These are phyloP conservation scores for Podospora conica DNA, from an alignment of 495 filamentous ascomycete species.

Conservation along the genomic window DNA sequence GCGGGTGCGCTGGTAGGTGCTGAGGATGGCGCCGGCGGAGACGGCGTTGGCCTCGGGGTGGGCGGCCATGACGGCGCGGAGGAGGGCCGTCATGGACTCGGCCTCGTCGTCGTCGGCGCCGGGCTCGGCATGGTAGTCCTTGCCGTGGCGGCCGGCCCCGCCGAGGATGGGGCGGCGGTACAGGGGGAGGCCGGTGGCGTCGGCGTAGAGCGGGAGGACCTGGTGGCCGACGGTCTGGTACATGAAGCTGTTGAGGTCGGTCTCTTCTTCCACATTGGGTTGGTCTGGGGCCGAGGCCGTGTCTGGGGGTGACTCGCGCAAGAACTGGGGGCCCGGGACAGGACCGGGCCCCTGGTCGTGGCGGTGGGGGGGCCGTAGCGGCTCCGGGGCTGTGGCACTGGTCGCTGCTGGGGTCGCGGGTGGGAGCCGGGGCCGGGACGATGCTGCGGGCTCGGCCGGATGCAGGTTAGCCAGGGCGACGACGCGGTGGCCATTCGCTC, in stretches of 20 bases:
- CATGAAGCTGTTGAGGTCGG: constrained; percentile 95
- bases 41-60: constrained; percentile 80
- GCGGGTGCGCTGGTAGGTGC: constrained; percentile 89
- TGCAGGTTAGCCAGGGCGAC: constrained; percentile 86
- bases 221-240: constrained; percentile 94
- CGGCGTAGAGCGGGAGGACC: constrained; percentile 77
- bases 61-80: constrained; percentile 51
- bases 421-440: constrained; percentile 5
- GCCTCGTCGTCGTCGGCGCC: constrained; percentile 61
- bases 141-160: constrained; percentile 55
- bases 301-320: too few species aligned
- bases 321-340: not conserved
- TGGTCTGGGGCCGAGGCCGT: not conserved
- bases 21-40: constrained; percentile 85
- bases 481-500: constrained; percentile 76
- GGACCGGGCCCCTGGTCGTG: not conserved
- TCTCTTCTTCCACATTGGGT: constrained; percentile 37
- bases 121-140: constrained; percentile 44
- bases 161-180: constrained; percentile 71
- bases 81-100: constrained; percentile 71
- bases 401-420: constrained; percentile 4
- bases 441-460: constrained; percentile 37
- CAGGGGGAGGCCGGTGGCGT: constrained; percentile 69
- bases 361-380: not conserved
- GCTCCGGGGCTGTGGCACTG: constrained; percentile 14